Percentiles rank a stretch among this genome's conserved stretches.
Evolutionary conservation across 140 eudicot species (phyloP).

Genomic region (Cichorium intybus): DNA sequence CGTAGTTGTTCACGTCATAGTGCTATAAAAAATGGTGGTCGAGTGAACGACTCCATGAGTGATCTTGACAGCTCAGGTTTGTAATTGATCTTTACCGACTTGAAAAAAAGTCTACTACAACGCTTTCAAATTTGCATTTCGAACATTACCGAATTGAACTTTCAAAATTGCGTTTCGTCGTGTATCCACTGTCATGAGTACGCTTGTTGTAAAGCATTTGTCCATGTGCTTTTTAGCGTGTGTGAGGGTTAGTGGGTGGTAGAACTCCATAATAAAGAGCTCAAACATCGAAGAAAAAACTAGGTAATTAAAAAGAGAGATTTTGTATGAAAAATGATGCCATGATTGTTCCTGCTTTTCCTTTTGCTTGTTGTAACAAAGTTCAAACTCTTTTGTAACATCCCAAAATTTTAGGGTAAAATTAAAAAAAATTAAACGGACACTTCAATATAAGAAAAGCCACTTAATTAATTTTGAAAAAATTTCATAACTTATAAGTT

Average conservation of each 20-base stretch:
- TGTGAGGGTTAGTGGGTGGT: slow-evolving; percentile 2
- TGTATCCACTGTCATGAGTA: slow-evolving; percentile 21
- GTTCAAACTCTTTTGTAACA: slow-evolving; percentile 27
- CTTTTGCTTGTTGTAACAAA: slow-evolving; percentile 38
- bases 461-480: no score
- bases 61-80: slow-evolving; percentile 88
- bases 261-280: slow-evolving; percentile 33
- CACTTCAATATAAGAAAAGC: no score
- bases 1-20: no score
- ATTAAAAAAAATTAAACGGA: no score
- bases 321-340: slow-evolving; percentile 45
- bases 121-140: no score
- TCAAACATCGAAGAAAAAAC: slow-evolving; percentile 33
- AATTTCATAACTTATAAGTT: no score
- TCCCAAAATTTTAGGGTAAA: no score
- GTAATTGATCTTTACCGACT: slow-evolving; percentile 5
- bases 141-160: slow-evolving; percentile 3
- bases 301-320: slow-evolving; percentile 30
- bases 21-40: no score
- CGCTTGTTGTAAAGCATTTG: slow-evolving; percentile 28
- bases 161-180: slow-evolving; percentile 25
- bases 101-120: no score
- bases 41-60: no score
- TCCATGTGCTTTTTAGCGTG: slow-evolving; percentile 14
- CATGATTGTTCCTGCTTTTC: slow-evolving; percentile 56